Conservation (phyloP, 305 asterid genomes). For the Fraxinus velutina region DNA sequence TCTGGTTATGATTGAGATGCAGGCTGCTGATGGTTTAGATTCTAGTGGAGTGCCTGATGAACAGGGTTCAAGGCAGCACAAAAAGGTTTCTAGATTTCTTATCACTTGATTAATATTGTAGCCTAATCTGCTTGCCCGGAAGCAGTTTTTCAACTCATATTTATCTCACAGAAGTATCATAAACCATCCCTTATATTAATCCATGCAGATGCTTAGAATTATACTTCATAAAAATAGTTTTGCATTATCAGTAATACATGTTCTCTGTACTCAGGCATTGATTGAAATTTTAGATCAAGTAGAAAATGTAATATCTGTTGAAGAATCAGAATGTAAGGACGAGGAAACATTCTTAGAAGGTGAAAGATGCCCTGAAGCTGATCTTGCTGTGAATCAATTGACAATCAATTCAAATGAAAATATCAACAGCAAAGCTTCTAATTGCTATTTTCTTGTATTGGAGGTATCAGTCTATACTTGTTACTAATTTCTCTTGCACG, state of each 20-base stretch:
- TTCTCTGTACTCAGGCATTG: conserved; percentile 57
- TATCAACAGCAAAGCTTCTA: conserved; percentile 31
- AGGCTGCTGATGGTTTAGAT: conserved; percentile 49
- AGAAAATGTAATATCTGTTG: conserved; percentile 78
- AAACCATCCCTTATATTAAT: not conserved
- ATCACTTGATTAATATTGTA: conserved; percentile 17
- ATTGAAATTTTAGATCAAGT: conserved; percentile 95
- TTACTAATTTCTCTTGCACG: conserved; percentile 16
- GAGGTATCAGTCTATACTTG: conserved; percentile 51
- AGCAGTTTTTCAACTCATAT: conserved; percentile 16
- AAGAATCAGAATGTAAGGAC: conserved; percentile 42
- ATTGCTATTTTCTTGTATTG: conserved; percentile 67
- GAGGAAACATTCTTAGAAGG: conserved; percentile 32
- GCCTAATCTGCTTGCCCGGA: conserved; percentile 4
- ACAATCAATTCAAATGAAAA: conserved; percentile 32
- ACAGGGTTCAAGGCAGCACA: conserved; percentile 65
- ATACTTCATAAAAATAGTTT: conserved; percentile 11
- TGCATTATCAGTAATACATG: conserved; percentile 14
- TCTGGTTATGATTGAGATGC: conserved; percentile 31
- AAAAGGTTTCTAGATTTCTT: conserved; percentile 52
- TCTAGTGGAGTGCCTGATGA: conserved; percentile 42
- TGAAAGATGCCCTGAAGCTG: conserved; percentile 37
- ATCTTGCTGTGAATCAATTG: conserved; percentile 31
- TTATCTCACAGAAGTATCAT: conserved; percentile 18
- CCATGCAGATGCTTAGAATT: not conserved